Base-by-base conservation (phyloP, 371 early-diverging fungal species). In the Lichtheimia hyalospora region DNA sequence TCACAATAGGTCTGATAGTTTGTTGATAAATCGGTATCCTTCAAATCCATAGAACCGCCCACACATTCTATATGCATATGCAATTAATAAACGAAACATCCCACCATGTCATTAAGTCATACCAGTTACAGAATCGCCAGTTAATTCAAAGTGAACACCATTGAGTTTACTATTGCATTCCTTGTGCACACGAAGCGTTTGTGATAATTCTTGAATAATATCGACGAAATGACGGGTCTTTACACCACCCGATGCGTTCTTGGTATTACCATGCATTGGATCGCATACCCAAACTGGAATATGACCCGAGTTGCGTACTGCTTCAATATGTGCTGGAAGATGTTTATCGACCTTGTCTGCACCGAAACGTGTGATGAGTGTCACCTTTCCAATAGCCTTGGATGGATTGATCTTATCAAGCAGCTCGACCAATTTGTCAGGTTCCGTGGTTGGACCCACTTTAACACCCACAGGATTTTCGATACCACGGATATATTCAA, bases 181-280 rank as follows among this genome's bases (percentile, higher is more conserved):
- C 49, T 88, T 82, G 73, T 98, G 98, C 27, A 94, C 92, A 18
- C 86, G 69, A 69, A 96, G 91, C 34, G 90, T 86, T 64, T 86
- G 77, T 5, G 89, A 86, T 55, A 96, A 75, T 70, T 96, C 97
- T 70, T 83, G 67, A 62, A 69, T 72, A 50, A 98, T 96, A 54
- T 93, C 88, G 15, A 90, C 84, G 67, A 95, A 92, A 39, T 91
- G 85, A 48, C 98, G 85, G 0, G 98, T 97, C 77, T 97, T 97
- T 66, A 94, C 79, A 5, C 95, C 95, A 14, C 87, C 77, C 0
- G 82, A 76, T 0, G 90, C 84, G 15, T 84, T 84, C 68, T 92
- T 91, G 20, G 97, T 96, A 79, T 97, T 97, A 64, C 98, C 98
- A 70, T 98, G 98, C 96, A 96, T 96, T 7, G 98, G 98, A 71